Conservation (phyloP, 1,284 basidiomycete species). For the Boletus holoroseus region DNA sequence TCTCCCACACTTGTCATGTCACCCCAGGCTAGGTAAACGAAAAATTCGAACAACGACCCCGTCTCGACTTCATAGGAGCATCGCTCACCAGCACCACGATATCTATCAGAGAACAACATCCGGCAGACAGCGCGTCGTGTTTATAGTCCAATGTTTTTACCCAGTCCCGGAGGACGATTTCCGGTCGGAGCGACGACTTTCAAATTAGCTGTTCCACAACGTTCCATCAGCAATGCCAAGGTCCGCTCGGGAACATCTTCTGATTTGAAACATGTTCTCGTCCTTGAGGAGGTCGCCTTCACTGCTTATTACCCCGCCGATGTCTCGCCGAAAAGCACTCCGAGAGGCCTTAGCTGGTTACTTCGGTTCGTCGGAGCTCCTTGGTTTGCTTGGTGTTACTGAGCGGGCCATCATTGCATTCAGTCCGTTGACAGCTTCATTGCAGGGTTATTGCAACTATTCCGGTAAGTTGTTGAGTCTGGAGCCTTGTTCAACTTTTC, state of each 20-base stretch:
- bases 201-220: conserved; percentile 39
- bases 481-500: not conserved
- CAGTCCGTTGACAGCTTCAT: conserved; percentile 42
- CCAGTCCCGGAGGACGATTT: conserved; percentile 40
- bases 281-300: conserved; percentile 53
- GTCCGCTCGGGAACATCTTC: conserved; percentile 24
- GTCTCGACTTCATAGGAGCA: not conserved
- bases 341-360: conserved; percentile 49
- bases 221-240: conserved; percentile 39
- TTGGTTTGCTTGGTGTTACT: not conserved
- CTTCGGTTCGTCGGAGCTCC: conserved; percentile 38
- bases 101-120: not conserved
- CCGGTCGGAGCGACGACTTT: conserved; percentile 55
- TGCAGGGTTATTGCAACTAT: conserved; percentile 44
- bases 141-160: conserved; percentile 36
- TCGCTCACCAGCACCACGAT: not conserved
- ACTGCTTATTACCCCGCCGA: conserved; percentile 57
- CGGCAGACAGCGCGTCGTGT: not conserved
- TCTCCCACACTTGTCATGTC: not conserved
- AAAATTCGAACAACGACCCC: not conserved
- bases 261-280: conserved; percentile 38
- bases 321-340: conserved; percentile 21
- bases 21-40: not conserved
- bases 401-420: not conserved
- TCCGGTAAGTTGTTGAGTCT: conserved; percentile 27